Percentiles rank a stretch among this genome's conserved stretches.
Conservation (phyloP, 1,284 basidiomycete species). For the Ustilago shanxiensis region DNA sequence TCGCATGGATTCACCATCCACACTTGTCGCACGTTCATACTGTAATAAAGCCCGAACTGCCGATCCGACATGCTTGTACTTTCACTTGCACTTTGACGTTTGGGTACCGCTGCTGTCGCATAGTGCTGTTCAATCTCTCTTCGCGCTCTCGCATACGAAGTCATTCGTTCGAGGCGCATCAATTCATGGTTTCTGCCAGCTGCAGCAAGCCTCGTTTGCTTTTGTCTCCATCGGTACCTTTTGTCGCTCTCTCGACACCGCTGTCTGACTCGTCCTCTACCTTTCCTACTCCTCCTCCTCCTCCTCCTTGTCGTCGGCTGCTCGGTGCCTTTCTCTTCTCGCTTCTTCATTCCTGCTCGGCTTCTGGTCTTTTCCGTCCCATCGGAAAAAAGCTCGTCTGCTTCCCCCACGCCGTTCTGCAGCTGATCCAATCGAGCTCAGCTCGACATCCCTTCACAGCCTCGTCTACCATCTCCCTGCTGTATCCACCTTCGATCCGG, state of each 20-base stretch:
- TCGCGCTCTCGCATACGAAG: neutral
- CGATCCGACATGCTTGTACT: conserved; percentile 4
- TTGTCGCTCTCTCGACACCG: neutral
- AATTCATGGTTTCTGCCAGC: neutral
- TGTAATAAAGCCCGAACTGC: conserved; percentile 1
- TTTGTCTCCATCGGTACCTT: neutral
- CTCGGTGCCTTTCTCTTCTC: conserved; percentile 4
- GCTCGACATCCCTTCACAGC: conserved; percentile 5
- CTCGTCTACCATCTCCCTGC: neutral
- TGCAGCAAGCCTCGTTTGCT: neutral
- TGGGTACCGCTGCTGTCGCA: too few relatives aligned
- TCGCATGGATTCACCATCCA: neutral
- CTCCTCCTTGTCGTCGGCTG: neutral
- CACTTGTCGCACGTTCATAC: conserved; percentile 1
- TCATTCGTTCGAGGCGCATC: neutral
- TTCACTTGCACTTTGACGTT: neutral
- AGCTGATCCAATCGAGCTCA: conserved; percentile 2
- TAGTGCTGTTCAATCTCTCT: neutral
- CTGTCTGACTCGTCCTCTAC: neutral
- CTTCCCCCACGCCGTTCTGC: conserved; percentile 13
- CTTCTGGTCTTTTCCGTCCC: neutral
- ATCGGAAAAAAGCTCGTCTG: neutral
- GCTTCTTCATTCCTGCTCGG: neutral
- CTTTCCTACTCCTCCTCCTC: conserved; percentile 1
- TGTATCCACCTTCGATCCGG: neutral